Base-by-base conservation (phyloP, 2,329 filamentous ascomycete genomes). In the Peltaster fructicola region DNA sequence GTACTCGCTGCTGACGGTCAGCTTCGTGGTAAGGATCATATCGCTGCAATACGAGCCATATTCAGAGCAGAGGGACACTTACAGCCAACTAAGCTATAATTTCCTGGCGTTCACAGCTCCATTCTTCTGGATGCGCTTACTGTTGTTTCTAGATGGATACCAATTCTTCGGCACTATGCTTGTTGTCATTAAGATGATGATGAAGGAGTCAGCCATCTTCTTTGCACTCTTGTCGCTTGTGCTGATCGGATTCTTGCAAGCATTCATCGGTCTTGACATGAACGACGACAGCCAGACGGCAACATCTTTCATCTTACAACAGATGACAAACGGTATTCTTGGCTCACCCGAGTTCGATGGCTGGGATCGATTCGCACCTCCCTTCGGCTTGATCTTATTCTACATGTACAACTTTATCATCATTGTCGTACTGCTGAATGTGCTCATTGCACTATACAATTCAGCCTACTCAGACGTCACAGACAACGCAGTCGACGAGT, bases 111-210 rank as follows among this genome's bases (percentile, higher is more conserved):
- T 93, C 49, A 73, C 74, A 3, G 84, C 88, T 0, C 88, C 88
- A 0, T 79, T 98, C 78, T 95, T 98, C 52, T 98, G 88, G 85
- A 77, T 73, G 45, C 76, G 88, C 4, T 63, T 98, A 30, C 56
- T 98, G 33, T 67, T 98, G 5, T 98, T 93, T 46, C 68, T 98
- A 10, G 88, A 98, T 52, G 80, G 77, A 0, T 68, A 91, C 62
- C 73, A 79, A 27, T 98, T 98, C 60, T 98, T 98, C 43, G 88
- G 88, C 13, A 82, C 85, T 24, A 98, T 98, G 88, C 67, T 98
- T 1, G 85, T 98, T 2, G 84, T 98, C 2, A 61, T 98, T 21
- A 91, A 95, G 50, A 24, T 61, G 37, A 62, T 65, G 61, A 64
- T 65, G 58, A 52, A 57, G 29, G 61, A 65, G 51, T 90, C 79